Base-by-base conservation (phyloP, 768 basidiomycete genomes). In the Leucocoprinus leucothites region DNA sequence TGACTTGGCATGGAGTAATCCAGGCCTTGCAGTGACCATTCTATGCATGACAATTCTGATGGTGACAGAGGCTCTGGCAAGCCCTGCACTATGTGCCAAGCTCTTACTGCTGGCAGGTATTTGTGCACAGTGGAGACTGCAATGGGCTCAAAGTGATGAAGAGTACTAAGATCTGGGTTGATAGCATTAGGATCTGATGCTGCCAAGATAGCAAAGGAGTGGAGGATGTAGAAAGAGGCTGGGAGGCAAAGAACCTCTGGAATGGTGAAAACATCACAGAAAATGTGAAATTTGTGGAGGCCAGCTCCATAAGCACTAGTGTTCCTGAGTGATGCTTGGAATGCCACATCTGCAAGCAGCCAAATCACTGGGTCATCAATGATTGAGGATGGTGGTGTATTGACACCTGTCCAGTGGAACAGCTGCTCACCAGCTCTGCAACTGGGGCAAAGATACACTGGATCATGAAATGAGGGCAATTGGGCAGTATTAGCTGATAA, bases 71-170 rank as follows among this genome's bases (percentile, higher is more conserved):
- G 72, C 1, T 60, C 59, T 1, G 67, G 67, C 74, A 71, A 76
- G 0, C 70, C 73, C 48, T 75, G 74, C 0, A 62, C 67, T 1
- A 73, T 48, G 48, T 74, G 74, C 72, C 73, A 75, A 0, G 72
- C 74, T 1, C 68, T 50, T 0, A 76, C 59, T 0, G 64, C 73
- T 3, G 70, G 55, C 8, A 76, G 64, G 53, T 76, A 76, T 49
- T 74, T 76, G 8, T 49, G 21, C 0, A 61, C 65, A 0, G 60
- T 61, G 0, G 44, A n/a, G 0, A 67, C 59, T 0, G 69, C 61
- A 0, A 75, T 61, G 1, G 71, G 63, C 56, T 74, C 73, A 24
- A 73, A 71, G 0, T 60, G 61, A 0, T 57, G 60, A 2, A 41
- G 57, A 1, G 34, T 51, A 1, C 42, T 9, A 3, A 62, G 18